A percentile compares a stretch with the other conserved stretches of the same genome.
phyloP scores from a whole-genome alignment of 1,139 yeast genomes.

The Diutina sp. region DNA sequence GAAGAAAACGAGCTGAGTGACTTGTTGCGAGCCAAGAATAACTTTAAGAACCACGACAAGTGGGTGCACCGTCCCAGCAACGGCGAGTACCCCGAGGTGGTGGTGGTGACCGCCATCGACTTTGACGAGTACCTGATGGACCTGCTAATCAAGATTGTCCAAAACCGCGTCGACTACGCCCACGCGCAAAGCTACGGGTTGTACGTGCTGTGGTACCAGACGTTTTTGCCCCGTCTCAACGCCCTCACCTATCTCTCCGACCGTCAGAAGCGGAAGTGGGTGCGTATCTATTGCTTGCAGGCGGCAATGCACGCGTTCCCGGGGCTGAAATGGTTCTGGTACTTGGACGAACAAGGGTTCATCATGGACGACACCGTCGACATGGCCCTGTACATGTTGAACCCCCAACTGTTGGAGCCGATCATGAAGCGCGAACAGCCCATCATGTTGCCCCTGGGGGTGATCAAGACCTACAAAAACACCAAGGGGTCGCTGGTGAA shows the following conservation, averaged over 20 bases:
- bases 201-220: slow-evolving; percentile 74
- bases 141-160: slow-evolving; percentile 53
- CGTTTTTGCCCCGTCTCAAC: slow-evolving; percentile 49
- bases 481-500: slow-evolving; percentile 39
- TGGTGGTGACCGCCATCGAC: slow-evolving; percentile 74
- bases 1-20: slow-evolving; percentile 24
- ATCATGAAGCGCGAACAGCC: slow-evolving; percentile 56
- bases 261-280: slow-evolving; percentile 39
- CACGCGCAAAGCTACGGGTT: slow-evolving; percentile 63
- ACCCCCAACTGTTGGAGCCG: slow-evolving; percentile 41
- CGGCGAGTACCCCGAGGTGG: slow-evolving; percentile 44
- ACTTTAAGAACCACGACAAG: slow-evolving; percentile 56
- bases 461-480: slow-evolving; percentile 57
- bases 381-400: slow-evolving; percentile 42
- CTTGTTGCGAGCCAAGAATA: slow-evolving; percentile 35
- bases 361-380: slow-evolving; percentile 55
- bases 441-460: slow-evolving; percentile 53
- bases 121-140: slow-evolving; percentile 52
- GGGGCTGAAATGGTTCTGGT: slow-evolving; percentile 74
- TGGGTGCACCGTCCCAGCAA: slow-evolving; percentile 35
- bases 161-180: slow-evolving; percentile 76
- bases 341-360: slow-evolving; percentile 60
- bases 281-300: slow-evolving; percentile 43
- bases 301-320: slow-evolving; percentile 89
- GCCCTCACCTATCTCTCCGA: slow-evolving; percentile 24